phyloP scores from a whole-genome alignment of 257 asterid species.

The Misopates orontium region DNA sequence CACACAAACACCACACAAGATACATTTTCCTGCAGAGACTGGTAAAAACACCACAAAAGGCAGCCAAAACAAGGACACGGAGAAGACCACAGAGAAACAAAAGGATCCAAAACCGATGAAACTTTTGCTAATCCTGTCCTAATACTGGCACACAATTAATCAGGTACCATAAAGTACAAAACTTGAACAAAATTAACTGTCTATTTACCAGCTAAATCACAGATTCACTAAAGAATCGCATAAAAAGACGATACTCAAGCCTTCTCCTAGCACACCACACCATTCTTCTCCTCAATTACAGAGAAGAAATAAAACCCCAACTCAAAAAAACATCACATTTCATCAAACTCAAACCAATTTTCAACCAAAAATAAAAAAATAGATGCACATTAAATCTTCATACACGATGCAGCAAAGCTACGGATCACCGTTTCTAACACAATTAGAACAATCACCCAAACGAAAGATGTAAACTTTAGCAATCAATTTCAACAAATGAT shows the following conservation, averaged over 20 bases:
- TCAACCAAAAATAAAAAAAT: slow-evolving; percentile 1
- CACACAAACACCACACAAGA: too few species aligned
- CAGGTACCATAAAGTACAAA: neutral
- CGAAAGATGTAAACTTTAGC: neutral
- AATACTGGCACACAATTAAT: neutral
- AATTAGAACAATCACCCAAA: neutral
- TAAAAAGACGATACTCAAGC: neutral
- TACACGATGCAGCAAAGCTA: slow-evolving; percentile 8
- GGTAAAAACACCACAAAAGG: neutral
- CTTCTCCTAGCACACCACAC: neutral
- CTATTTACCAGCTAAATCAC: neutral
- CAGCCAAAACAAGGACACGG: neutral
- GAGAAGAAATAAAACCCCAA: neutral
- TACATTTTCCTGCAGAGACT: neutral
- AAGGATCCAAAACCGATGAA: neutral
- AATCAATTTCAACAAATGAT: neutral
- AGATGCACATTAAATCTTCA: neutral
- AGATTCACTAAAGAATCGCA: slow-evolving; percentile 7
- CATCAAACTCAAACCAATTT: neutral
- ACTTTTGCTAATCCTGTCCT: neutral
- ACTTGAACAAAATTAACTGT: slow-evolving; percentile 7
- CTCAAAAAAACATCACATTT: neutral
- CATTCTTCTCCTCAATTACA: neutral
- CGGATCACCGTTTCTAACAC: neutral
- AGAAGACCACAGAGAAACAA: neutral